Evolutionary conservation across 306 rosid genomes (phyloP), one percentile per base, ranked within the genome.

Genomic region (Alnus rubra): DNA sequence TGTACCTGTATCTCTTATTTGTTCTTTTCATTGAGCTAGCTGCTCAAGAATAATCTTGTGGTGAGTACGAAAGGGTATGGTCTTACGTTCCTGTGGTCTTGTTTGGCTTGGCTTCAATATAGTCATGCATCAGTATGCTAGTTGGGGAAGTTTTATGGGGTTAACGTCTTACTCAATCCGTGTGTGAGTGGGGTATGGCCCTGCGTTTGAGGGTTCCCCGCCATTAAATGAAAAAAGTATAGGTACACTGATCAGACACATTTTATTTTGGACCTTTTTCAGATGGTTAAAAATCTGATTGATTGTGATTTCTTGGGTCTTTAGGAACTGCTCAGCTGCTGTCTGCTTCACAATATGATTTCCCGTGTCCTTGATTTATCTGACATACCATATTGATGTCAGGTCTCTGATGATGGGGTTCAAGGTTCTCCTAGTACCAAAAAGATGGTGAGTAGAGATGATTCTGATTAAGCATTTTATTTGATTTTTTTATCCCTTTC

Each of bases 401-500:
- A 94, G 98, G 91, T 71, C 76, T 77, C 82, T 0, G 75, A 70
- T 71, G 85, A 88, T 4, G 86, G 73, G 53, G 30, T 55, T 60
- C 84, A 80, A 55, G 79, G 49, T 78, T 82, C 92, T 85, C 87
- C 95, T 64, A 47, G 74, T 44, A 31, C 84, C 30, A 92, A 94
- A 86, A 93, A 79, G 80, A 82, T 86, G 91, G 97, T 93, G 59
- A 71, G 88, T 28, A 53, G 42, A 19, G 14, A 45, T 48, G 47
- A 77, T 67, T 47, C 67, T 23, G 13, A 47, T 55, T 11, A 31
- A 9, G 78, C n/a, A 28, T 42, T 9, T 49, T 49, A 9, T 48
- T 48, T 48, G 33, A 70, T 31, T 73, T 67, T 4, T 0, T 49
- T 52, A 13, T 44, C 6, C 70, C 74, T 63, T 33, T 67, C 35